These are phyloP conservation scores for Xylaria sp. DNA, from an alignment of 2,329 filamentous ascomycete genomes.

Conservation along the genomic window DNA sequence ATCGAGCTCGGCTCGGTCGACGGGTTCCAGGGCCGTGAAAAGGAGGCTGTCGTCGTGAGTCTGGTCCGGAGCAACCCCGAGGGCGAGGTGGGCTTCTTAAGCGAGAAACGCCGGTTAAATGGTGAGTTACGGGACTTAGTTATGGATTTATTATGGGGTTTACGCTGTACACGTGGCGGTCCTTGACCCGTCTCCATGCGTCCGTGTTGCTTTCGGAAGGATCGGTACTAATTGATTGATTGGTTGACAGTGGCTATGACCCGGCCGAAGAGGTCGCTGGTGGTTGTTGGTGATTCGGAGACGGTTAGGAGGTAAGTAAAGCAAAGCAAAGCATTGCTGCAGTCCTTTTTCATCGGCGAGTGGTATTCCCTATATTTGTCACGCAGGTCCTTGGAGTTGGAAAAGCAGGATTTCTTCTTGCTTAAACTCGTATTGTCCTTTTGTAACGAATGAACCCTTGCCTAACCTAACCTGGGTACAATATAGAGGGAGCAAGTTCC, in stretches of 20 bases:
- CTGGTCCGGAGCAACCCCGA: constrained; percentile 90
- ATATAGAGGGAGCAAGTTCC: constrained; percentile 81
- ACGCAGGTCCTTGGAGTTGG: constrained; percentile 3
- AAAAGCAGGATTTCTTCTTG: constrained; percentile 12
- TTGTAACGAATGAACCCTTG: background rate
- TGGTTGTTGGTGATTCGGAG: constrained; percentile 91
- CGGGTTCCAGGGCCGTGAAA: constrained; percentile 96
- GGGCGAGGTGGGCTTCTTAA: constrained; percentile 89
- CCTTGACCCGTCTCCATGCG: background rate
- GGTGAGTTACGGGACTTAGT: constrained; percentile 71
- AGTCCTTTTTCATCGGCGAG: background rate
- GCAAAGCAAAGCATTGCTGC: too few species aligned
- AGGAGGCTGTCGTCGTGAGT: constrained; percentile 91
- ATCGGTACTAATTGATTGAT: constrained; percentile 18
- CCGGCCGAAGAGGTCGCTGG: constrained; percentile 86
- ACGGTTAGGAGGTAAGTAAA: constrained; percentile 79
- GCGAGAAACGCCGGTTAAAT: constrained; percentile 89
- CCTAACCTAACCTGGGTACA: too few species aligned
- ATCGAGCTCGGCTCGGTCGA: constrained; percentile 97
- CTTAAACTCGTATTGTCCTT: constrained; percentile 15
- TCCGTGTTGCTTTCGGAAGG: background rate
- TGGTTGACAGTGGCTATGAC: constrained; percentile 99
- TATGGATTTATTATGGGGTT: too few species aligned
- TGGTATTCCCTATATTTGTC: constrained; percentile 19
- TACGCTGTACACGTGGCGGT: background rate